A percentile compares a stretch with the other conserved stretches of the same genome.
Conservation (phyloP, 2,329 filamentous ascomycete species). For the Pseudogymnoascus verrucosus region DNA sequence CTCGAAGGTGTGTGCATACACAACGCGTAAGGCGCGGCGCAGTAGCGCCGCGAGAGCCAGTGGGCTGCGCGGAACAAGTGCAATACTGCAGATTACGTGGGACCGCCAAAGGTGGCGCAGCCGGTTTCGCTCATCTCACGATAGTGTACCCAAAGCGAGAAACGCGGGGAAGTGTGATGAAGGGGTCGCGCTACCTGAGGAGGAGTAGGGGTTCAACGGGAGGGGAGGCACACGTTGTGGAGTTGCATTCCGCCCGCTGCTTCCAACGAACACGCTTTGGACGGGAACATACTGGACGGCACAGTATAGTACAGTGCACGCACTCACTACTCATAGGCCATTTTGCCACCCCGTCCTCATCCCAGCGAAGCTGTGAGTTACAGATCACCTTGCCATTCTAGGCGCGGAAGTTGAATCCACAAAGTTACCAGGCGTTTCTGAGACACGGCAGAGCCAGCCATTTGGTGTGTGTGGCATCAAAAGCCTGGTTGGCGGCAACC, state of each 20-base stretch:
- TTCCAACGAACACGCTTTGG: background rate
- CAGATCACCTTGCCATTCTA: background rate
- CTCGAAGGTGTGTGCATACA: slow-evolving; percentile 4
- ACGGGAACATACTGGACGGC: background rate
- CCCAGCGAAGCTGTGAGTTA: background rate
- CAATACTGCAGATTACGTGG: slow-evolving; percentile 3
- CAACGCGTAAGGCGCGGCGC: slow-evolving; percentile 4
- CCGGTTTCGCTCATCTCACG: slow-evolving; percentile 6
- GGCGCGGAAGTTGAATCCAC: background rate
- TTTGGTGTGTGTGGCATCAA: background rate
- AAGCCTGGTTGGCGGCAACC: background rate
- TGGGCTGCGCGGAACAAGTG: background rate
- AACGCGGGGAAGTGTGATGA: slow-evolving; percentile 5
- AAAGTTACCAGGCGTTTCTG: slow-evolving; percentile 5
- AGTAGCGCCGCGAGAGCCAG: background rate
- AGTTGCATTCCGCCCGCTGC: background rate
- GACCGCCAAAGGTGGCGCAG: slow-evolving; percentile 4
- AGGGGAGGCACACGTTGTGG: background rate
- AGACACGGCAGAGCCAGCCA: slow-evolving; percentile 4
- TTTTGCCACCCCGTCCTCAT: background rate
- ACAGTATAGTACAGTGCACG: background rate
- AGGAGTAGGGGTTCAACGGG: background rate
- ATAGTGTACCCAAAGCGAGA: background rate
- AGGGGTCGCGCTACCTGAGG: slow-evolving; percentile 5
- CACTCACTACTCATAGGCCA: background rate